phyloP scores from a whole-genome alignment of 495 filamentous ascomycete genomes.

The Sordaria brevicollis region DNA sequence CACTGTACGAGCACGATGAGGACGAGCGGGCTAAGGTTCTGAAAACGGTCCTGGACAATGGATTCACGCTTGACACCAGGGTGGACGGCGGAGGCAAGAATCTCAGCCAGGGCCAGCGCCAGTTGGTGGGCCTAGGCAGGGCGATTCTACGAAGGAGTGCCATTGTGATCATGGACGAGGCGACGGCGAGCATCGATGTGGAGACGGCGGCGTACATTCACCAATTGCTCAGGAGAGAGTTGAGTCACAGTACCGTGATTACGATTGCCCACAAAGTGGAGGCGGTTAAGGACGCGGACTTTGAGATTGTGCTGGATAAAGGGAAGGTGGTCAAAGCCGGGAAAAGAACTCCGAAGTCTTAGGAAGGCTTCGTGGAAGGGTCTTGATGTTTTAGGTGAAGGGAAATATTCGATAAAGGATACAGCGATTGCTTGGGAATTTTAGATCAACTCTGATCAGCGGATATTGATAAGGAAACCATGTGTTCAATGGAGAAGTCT shows the following conservation, averaged over 20 bases:
- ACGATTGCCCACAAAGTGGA: constrained; percentile 80
- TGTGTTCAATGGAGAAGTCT: not conserved
- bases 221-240: constrained; percentile 61
- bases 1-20: constrained; percentile 34
- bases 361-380: not conserved
- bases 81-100: constrained; percentile 50
- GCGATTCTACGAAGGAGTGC: constrained; percentile 48
- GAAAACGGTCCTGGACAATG: constrained; percentile 27
- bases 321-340: constrained; percentile 39
- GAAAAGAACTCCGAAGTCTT: not conserved
- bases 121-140: constrained; percentile 48
- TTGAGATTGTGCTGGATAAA: constrained; percentile 58
- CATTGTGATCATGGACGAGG: constrained; percentile 63
- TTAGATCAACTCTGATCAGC: not conserved
- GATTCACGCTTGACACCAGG: constrained; percentile 32
- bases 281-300: constrained; percentile 67
- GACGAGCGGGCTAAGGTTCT: constrained; percentile 37
- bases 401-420: not conserved
- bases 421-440: not conserved
- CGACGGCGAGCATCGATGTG: constrained; percentile 76
- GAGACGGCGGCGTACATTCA: constrained; percentile 72
- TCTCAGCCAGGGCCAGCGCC: constrained; percentile 51
- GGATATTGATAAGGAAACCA: not conserved
- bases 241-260: constrained; percentile 69
- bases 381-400: not conserved